A percentile compares a stretch with the other conserved stretches of the same genome.
Conservation (phyloP, 2,329 filamentous ascomycete genomes). For the Fusarium virguliforme region DNA sequence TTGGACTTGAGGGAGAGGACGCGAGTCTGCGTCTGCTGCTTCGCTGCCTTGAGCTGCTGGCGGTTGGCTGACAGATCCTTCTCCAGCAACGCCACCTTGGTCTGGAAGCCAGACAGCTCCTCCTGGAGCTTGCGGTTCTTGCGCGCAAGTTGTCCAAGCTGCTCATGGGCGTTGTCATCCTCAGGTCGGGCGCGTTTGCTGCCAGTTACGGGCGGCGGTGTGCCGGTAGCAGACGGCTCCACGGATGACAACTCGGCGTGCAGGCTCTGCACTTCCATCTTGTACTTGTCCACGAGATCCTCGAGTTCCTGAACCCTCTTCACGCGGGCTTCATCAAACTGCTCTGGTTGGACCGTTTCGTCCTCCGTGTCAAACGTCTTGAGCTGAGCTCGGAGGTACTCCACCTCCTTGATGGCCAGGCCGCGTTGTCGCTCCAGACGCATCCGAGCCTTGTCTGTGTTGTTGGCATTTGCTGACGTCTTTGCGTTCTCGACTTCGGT, state of each 20-base stretch:
- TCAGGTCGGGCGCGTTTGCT: conserved; percentile 77
- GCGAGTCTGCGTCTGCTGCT: conserved; percentile 81
- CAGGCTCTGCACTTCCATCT: conserved; percentile 81
- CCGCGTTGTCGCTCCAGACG: conserved; percentile 89
- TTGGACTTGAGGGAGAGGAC: conserved; percentile 92
- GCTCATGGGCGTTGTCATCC: conserved; percentile 76
- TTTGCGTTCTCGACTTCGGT: conserved; percentile 81
- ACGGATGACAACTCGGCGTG: conserved; percentile 80
- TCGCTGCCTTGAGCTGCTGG: conserved; percentile 79
- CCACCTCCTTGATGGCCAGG: conserved; percentile 91
- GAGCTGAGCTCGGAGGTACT: conserved; percentile 92
- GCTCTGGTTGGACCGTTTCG: conserved; percentile 85
- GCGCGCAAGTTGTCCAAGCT: conserved; percentile 85
- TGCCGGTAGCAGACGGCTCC: conserved; percentile 63
- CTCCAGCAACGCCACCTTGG: conserved; percentile 78
- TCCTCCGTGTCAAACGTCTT: conserved; percentile 92
- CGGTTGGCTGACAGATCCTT: conserved; percentile 81
- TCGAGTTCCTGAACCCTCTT: conserved; percentile 87
- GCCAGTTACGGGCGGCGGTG: conserved; percentile 62
- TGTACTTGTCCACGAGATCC: conserved; percentile 88
- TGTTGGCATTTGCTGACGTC: conserved; percentile 62
- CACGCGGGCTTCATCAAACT: conserved; percentile 81
- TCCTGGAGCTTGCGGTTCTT: conserved; percentile 91
- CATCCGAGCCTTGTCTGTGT: conserved; percentile 77
- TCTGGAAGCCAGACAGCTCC: conserved; percentile 79